Evolutionary conservation across 2,329 filamentous ascomycete genomes (phyloP), one percentile per base, ranked within the genome.

Genomic region (Ceratocystis colombiana): DNA sequence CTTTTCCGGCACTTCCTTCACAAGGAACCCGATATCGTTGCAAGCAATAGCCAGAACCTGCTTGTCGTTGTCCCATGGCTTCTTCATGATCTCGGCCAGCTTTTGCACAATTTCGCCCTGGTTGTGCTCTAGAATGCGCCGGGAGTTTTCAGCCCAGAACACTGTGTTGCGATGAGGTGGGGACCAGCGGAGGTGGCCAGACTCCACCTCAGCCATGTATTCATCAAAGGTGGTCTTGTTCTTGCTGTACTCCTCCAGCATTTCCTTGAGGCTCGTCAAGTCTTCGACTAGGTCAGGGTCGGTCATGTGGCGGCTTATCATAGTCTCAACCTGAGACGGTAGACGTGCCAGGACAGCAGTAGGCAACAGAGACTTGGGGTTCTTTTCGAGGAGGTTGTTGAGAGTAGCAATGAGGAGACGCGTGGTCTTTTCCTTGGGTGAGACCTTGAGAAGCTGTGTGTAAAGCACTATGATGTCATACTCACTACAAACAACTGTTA

Each of bases 361-460:
- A 6, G 93, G 92, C 66, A 97, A 86, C 75, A 87, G 77, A 74
- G 88, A 82, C 82, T 88, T 79, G 77, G 84, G 76, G 80, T 90
- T 87, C 68, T 80, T 79, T 57, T 79, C 79, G 46, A 96, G 84
- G 57, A 99, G 85, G 76, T 96, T 97, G 74, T 88, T 84, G 50
- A 99, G 83, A 6, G 93, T 96, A 8, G 91, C 91, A 57, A 97
- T 82, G 59, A 96, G 84, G 65, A 99, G 82, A 37, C 94, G 87
- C 0, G 93, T 97, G 1, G 93, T 97, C 81, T 99, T 99, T 75
- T 97, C 94, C 76, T 99, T 99, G 57, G 93, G 92, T 1, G 94
- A 97, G 53, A 96, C 80, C 65, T 91, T 88, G 66, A 99, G 81
- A 46, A 99, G 86, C 70, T 95, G 89, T n/a, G 89, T 91, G 75